Evolutionary conservation across 1,284 basidiomycete genomes (phyloP).

Genomic region (Peniophora sp.): DNA sequence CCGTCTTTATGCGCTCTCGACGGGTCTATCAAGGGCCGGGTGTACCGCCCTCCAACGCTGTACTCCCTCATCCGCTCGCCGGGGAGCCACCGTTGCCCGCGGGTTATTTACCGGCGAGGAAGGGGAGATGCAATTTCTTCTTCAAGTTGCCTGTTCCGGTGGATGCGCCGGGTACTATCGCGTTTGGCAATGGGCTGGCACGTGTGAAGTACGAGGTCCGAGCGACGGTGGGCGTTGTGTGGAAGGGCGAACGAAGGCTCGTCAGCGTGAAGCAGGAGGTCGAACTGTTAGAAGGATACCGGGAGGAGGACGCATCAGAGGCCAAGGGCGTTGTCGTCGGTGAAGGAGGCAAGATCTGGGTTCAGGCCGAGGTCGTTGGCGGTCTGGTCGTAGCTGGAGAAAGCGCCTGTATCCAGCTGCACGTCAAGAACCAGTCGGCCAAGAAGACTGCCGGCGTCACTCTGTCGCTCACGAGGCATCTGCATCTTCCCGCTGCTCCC

Average conservation of each 20-base stretch:
- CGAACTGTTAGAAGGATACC: conserved; percentile 52
- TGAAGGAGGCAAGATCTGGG: conserved; percentile 72
- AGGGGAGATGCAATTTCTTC: conserved; percentile 65
- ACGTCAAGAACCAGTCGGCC: conserved; percentile 69
- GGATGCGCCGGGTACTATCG: conserved; percentile 59
- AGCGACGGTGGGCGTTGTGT: conserved; percentile 60
- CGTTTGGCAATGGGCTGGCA: conserved; percentile 60
- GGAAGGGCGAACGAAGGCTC: conserved; percentile 62
- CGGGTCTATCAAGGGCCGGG: conserved; percentile 71
- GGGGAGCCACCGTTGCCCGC: conserved; percentile 51
- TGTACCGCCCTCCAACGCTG: conserved; percentile 74
- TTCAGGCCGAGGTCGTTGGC: conserved; percentile 56
- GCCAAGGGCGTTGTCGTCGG: conserved; percentile 58
- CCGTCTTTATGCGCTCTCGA: conserved; percentile 60
- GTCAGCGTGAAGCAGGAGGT: conserved; percentile 55
- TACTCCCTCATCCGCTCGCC: conserved; percentile 45
- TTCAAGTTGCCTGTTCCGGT: conserved; percentile 62
- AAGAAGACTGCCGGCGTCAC: conserved; percentile 69
- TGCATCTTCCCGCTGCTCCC: conserved; percentile 42
- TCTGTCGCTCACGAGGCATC: conserved; percentile 47
- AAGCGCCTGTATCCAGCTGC: conserved; percentile 61
- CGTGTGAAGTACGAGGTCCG: conserved; percentile 61
- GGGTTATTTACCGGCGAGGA: conserved; percentile 58
- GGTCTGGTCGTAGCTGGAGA: conserved; percentile 59
- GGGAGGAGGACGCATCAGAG: conserved; percentile 25